Evolutionary conservation across 208 protist genomes (phyloP), one percentile per base, ranked within the genome.

Genomic region (Tritrichomonas musculus): DNA sequence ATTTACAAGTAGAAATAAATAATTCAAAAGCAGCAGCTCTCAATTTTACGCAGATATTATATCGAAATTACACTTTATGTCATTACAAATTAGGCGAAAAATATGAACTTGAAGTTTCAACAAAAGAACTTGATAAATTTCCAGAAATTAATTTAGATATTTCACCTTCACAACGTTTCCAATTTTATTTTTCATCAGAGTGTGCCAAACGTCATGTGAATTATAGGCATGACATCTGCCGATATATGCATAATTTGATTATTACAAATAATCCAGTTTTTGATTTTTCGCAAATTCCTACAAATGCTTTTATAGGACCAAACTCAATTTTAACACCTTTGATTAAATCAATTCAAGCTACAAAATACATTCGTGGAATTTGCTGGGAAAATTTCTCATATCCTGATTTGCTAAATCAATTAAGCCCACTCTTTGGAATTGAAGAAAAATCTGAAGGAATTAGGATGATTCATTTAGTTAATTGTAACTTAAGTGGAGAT

Each of bases 231-330:
- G 73, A 82, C 4, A 39, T 82, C 49, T 30, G 27, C 14, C 47
- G 73, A 41, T 82, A 47, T 39, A 27, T 82, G 11, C 73, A 82
- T 41, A 44, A 82, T 39, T 47, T 82, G 41, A 82, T 82, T 50
- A 17, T 82, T 22, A 82, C 73, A n/a, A 82, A 82, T 30, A 82
- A 82, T 39, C 73, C 73, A 82, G 50, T 82, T 53, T 20, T 82
- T 1, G 73, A 82, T 82, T 39, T 82, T 27, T 82, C 73, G 4
- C 73, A 82, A 39, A 17, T 82, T 20, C 73, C 73, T 50, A 39
- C 41, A 20, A 39, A 50, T 50, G 33, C 49, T 39, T 82, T 82
- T 25, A 39, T 50, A 36, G 73, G 50, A 30, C 47, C 47, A 50
- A 25, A 36, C 8, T 75, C 69, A 25, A 39, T 39, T 53, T 82